Conservation (phyloP, 805 yeast genomes). For the Phaffomyces opuntiae region DNA sequence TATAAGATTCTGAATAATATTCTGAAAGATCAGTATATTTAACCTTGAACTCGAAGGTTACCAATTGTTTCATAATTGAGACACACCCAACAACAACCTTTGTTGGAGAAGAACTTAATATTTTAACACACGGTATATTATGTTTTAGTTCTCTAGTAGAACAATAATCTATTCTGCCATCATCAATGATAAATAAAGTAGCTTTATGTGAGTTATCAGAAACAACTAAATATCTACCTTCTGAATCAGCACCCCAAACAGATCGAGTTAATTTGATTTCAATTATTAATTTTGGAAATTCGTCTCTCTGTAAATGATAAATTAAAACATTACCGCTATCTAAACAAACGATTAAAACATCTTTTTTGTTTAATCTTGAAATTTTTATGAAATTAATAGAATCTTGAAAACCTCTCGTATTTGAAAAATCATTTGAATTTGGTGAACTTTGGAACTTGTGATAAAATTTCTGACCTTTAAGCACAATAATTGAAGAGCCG, state of each 20-base stretch:
- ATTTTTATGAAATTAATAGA: constrained; percentile 45
- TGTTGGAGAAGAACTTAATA: constrained; percentile 24
- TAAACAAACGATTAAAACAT: constrained; percentile 40
- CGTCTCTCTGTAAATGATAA: constrained; percentile 25
- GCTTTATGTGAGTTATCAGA: constrained; percentile 50
- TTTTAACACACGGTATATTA: constrained; percentile 49
- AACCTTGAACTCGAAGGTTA: constrained; percentile 10
- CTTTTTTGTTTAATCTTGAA: constrained; percentile 29
- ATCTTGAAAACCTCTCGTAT: constrained; percentile 27
- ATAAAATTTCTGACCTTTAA: too few species aligned
- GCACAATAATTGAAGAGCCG: too few species aligned
- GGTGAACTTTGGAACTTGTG: too few species aligned
- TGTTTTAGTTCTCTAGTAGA: constrained; percentile 39
- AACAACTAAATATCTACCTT: constrained; percentile 34
- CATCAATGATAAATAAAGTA: constrained; percentile 31
- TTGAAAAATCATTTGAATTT: constrained; percentile 23
- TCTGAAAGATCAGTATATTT: too few species aligned
- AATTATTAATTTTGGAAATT: constrained; percentile 23
- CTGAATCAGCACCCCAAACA: constrained; percentile 57
- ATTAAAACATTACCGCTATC: constrained; percentile 51
- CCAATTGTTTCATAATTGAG: constrained; percentile 37
- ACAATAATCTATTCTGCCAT: constrained; percentile 18
- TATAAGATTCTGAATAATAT: not conserved
- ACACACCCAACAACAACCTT: constrained; percentile 30
- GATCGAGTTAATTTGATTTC: constrained; percentile 35